Evolutionary conservation across 2,329 filamentous ascomycete genomes (phyloP).

Genomic region (Arthrobotrys entomopaga): DNA sequence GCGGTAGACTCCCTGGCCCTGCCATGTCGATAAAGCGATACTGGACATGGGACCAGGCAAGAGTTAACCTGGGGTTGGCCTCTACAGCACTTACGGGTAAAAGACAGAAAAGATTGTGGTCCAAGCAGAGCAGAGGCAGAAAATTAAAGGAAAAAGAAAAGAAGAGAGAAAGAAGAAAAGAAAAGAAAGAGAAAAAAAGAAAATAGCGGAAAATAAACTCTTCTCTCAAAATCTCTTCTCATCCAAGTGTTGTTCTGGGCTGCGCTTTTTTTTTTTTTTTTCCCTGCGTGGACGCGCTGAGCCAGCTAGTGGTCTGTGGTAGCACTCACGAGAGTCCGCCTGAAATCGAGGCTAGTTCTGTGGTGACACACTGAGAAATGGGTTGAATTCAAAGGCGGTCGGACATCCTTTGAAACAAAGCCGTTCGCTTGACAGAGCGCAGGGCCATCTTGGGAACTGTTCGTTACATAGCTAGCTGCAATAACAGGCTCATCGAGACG

Average conservation of each 20-base stretch:
- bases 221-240: too few relatives aligned
- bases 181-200: too few relatives aligned
- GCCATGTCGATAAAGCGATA: slow-evolving; percentile 38
- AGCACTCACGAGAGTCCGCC: too few relatives aligned
- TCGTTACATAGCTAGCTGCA: too few relatives aligned
- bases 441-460: slow-evolving; percentile 23
- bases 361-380: too few relatives aligned
- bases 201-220: slow-evolving; percentile 11
- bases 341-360: too few relatives aligned
- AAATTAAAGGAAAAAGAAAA: too few relatives aligned
- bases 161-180: too few relatives aligned
- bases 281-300: slow-evolving; percentile 33
- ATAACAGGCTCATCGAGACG: too few relatives aligned
- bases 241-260: background rate
- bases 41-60: slow-evolving; percentile 28
- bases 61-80: slow-evolving; percentile 28
- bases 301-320: slow-evolving; percentile 13
- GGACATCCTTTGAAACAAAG: slow-evolving; percentile 48
- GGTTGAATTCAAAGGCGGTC: background rate
- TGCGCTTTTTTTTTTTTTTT: slow-evolving; percentile 22
- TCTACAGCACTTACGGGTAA: slow-evolving; percentile 36
- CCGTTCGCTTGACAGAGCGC: slow-evolving; percentile 53
- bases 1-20: slow-evolving; percentile 17
- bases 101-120: slow-evolving; percentile 39
- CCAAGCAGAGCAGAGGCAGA: slow-evolving; percentile 10